These are phyloP conservation scores for Skeletonema marinoi DNA, from an alignment of 108 stramenopile genomes.

Conservation along the genomic window DNA sequence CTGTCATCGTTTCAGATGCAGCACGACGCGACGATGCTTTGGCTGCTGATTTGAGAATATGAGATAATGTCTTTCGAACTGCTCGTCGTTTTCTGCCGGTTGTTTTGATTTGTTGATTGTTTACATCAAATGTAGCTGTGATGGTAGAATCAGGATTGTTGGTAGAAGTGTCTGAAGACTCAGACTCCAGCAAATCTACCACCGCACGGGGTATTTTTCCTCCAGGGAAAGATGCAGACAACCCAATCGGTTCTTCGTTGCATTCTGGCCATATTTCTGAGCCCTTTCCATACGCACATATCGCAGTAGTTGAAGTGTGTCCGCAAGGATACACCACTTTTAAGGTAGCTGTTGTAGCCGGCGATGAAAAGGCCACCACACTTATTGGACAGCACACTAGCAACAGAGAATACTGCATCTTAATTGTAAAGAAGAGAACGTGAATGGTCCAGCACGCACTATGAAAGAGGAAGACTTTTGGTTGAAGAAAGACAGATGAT, in stretches of 20 bases:
- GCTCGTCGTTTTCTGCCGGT: conserved; percentile 20
- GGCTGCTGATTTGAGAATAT: conserved; percentile 28
- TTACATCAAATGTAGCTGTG: conserved; percentile 11
- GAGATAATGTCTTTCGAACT: conserved; percentile 17
- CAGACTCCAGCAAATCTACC: conserved; percentile 1
- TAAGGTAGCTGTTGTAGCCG: neutral
- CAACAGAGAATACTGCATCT: neutral
- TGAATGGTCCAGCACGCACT: too few species aligned
- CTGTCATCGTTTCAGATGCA: conserved; percentile 8
- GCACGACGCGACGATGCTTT: conserved; percentile 14
- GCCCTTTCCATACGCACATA: conserved; percentile 56
- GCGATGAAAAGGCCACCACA: neutral
- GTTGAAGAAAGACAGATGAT: too few species aligned
- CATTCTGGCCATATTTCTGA: conserved; percentile 80
- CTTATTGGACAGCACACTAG: neutral
- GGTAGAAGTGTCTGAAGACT: neutral
- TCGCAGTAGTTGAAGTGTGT: neutral
- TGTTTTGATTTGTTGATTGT: conserved; percentile 6
- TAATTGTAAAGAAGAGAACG: neutral
- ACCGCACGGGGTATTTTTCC: conserved; percentile 52
- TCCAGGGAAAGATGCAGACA: conserved; percentile 69
- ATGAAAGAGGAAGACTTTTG: too few species aligned
- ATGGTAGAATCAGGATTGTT: neutral
- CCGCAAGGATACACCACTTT: neutral
- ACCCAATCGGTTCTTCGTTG: conserved; percentile 59